Evolutionary conservation across 257 asterid genomes (phyloP).

Genomic region (Sherardia arvensis): DNA sequence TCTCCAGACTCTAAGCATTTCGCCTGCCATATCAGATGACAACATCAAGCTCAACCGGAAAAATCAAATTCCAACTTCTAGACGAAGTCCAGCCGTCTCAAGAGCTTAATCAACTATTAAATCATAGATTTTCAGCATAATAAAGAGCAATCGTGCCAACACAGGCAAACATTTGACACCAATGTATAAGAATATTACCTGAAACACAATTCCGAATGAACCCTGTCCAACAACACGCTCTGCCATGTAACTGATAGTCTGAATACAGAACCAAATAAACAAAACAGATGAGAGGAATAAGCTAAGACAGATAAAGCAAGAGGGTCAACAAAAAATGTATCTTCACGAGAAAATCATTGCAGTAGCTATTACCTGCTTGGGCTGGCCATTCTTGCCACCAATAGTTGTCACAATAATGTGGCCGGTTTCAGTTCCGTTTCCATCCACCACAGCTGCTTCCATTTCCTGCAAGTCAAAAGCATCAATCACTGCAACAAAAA

Average conservation of each 20-base stretch:
- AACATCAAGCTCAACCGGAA: background rate
- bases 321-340: background rate
- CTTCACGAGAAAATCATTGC: background rate
- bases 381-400: constrained; percentile 90
- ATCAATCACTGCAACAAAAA: background rate
- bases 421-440: constrained; percentile 91
- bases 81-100: background rate
- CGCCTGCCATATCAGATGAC: constrained; percentile 37
- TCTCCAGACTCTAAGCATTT: constrained; percentile 77
- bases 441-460: constrained; percentile 84
- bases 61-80: background rate
- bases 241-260: constrained; percentile 88
- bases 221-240: constrained; percentile 90
- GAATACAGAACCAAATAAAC: constrained; percentile 10
- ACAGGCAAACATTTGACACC: too few relatives aligned
- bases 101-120: background rate
- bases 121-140: background rate
- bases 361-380: constrained; percentile 58
- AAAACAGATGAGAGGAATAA: background rate
- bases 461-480: constrained; percentile 45
- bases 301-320: background rate
- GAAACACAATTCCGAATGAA: constrained; percentile 87
- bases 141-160: background rate
- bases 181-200: constrained; percentile 29
- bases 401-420: constrained; percentile 90